A percentile compares a stretch with the other conserved stretches of the same genome.
These are phyloP conservation scores for Xylaria cubensis DNA, from an alignment of 495 filamentous ascomycete species.

Conservation along the genomic window DNA sequence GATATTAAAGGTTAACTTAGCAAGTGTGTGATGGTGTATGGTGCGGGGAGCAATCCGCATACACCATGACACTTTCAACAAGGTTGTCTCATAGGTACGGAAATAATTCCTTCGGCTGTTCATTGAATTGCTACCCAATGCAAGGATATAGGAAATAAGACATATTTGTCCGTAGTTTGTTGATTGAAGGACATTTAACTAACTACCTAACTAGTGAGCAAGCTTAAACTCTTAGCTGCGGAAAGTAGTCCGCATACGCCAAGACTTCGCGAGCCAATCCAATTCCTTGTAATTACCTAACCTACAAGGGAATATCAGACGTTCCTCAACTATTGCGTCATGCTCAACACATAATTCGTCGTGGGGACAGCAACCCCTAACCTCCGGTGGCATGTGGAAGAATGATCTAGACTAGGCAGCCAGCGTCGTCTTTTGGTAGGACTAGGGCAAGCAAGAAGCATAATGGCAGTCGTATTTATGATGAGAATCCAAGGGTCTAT, in stretches of 20 bases:
- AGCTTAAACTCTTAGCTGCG: neutral
- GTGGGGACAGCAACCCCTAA: neutral
- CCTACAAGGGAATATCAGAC: neutral
- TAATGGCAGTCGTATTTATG: neutral
- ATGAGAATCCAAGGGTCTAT: neutral
- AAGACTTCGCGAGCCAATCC: neutral
- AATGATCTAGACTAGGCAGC: neutral
- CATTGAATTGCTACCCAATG: too few relatives aligned
- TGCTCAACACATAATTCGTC: neutral
- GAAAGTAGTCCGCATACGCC: neutral
- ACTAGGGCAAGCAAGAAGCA: neutral
- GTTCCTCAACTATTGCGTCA: constrained; percentile 12
- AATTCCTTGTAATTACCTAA: neutral
- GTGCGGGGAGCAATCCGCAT: too few relatives aligned
- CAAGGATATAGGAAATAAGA: neutral
- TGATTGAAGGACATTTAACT: neutral
- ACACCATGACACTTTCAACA: too few relatives aligned
- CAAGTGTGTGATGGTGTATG: too few relatives aligned
- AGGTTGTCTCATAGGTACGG: too few relatives aligned
- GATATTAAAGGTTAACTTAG: too few relatives aligned
- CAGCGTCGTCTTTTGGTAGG: neutral
- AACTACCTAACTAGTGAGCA: neutral
- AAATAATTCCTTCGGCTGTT: too few relatives aligned
- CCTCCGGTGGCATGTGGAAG: neutral
- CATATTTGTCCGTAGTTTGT: too few relatives aligned